These are phyloP conservation scores for Centella asiatica DNA, from an alignment of 129 eudicot genomes.

Conservation along the genomic window DNA sequence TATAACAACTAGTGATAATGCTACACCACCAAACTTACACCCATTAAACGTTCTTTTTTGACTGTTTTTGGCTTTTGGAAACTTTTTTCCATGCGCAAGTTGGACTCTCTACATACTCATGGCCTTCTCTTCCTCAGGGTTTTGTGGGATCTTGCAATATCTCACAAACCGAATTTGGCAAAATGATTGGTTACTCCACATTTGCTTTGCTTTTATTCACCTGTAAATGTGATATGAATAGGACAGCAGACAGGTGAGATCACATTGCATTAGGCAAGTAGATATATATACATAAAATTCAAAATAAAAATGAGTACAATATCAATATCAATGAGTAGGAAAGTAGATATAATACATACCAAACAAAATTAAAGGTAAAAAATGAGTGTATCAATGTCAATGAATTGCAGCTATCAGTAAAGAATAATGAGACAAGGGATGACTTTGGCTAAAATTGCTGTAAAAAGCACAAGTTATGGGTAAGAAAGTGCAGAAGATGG, in stretches of 20 bases:
- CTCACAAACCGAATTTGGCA: not conserved
- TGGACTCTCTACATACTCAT: not conserved
- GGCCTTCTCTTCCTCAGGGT: not conserved
- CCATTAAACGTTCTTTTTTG: not conserved
- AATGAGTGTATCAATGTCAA: not conserved
- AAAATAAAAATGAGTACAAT: no score
- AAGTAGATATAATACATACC: not conserved
- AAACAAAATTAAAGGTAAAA: not conserved
- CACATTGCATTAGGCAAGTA: no score
- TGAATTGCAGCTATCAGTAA: not conserved
- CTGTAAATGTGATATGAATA: no score
- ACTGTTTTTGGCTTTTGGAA: not conserved
- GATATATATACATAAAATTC: no score
- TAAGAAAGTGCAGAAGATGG: not conserved
- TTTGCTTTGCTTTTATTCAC: no score
- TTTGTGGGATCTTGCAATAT: not conserved
- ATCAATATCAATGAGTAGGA: no score
- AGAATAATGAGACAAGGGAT: not conserved
- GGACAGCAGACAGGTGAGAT: no score
- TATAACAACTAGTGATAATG: not conserved
- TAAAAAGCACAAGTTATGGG: not conserved
- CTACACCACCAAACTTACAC: not conserved
- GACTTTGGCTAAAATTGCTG: not conserved
- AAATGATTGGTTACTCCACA: no score
- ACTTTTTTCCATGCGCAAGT: not conserved